These are phyloP conservation scores for Penicillium dipodomyicola DNA, from an alignment of 495 filamentous ascomycete genomes.

Conservation along the genomic window DNA sequence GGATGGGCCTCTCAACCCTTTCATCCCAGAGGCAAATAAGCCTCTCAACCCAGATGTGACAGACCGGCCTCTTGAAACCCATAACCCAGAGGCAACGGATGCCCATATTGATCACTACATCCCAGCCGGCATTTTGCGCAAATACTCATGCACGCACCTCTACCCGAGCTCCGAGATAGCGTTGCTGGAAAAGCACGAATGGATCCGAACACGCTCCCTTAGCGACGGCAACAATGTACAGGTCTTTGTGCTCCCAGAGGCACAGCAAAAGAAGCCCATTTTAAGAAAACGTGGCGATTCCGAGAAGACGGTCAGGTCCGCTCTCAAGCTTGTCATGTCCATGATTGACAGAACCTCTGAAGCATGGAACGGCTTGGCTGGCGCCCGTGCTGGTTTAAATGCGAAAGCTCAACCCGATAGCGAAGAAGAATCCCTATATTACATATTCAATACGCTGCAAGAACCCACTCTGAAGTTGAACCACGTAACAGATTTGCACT, in stretches of 20 bases:
- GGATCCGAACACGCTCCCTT: constrained; percentile 32
- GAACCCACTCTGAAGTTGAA: constrained; percentile 63
- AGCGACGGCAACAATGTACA: constrained; percentile 37
- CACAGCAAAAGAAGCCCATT: constrained; percentile 43
- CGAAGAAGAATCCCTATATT: constrained; percentile 62
- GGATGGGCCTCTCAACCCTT: background rate
- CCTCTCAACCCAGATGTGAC: background rate
- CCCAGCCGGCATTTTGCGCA: constrained; percentile 19
- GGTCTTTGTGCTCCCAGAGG: constrained; percentile 65
- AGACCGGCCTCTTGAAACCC: background rate
- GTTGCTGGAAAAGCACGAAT: constrained; percentile 28
- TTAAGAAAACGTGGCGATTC: background rate
- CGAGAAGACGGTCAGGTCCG: constrained; percentile 32
- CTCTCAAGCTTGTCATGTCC: constrained; percentile 51
- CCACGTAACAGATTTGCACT: constrained; percentile 52
- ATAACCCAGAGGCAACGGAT: background rate
- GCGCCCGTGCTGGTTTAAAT: background rate
- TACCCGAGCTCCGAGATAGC: constrained; percentile 26
- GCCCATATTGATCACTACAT: constrained; percentile 1
- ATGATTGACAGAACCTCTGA: constrained; percentile 54
- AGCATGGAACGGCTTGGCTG: constrained; percentile 55
- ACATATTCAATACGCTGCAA: constrained; percentile 81
- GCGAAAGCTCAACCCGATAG: constrained; percentile 10
- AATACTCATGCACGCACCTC: background rate
- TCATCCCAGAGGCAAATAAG: background rate